These are phyloP conservation scores for Pichia thaimueangensis DNA, from an alignment of 805 yeast genomes.

Conservation along the genomic window DNA sequence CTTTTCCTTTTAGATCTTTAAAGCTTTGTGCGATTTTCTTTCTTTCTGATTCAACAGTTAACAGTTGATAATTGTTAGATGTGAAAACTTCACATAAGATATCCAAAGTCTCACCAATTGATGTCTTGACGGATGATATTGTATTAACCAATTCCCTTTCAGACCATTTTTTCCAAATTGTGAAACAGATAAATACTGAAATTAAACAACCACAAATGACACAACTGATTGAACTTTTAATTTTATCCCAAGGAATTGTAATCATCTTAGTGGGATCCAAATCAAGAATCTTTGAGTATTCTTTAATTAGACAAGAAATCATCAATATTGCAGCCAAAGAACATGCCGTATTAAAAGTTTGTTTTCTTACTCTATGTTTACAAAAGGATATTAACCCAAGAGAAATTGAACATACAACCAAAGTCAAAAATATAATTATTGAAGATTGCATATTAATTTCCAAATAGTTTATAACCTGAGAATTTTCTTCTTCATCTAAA, in stretches of 20 bases:
- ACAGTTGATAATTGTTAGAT: slow-evolving; percentile 32
- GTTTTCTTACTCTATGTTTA: slow-evolving; percentile 61
- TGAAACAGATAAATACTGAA: slow-evolving; percentile 55
- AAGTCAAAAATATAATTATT: slow-evolving; percentile 3
- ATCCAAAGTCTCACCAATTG: slow-evolving; percentile 44
- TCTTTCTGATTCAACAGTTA: not conserved
- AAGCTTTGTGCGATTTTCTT: slow-evolving; percentile 24
- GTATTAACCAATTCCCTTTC: slow-evolving; percentile 4
- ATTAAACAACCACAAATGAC: slow-evolving; percentile 55
- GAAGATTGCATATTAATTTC: not conserved
- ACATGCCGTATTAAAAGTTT: slow-evolving; percentile 76
- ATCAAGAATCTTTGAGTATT: slow-evolving; percentile 51
- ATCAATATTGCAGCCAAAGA: slow-evolving; percentile 67
- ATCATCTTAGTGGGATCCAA: slow-evolving; percentile 31
- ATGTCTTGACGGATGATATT: slow-evolving; percentile 29
- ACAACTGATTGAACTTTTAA: slow-evolving; percentile 49
- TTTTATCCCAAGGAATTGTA: slow-evolving; percentile 45
- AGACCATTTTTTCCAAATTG: slow-evolving; percentile 36
- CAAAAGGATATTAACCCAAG: slow-evolving; percentile 62
- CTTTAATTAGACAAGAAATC: slow-evolving; percentile 66
- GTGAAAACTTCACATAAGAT: slow-evolving; percentile 35
- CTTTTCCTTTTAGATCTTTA: slow-evolving; percentile 34
- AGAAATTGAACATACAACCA: slow-evolving; percentile 39
- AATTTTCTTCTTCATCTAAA: not conserved
- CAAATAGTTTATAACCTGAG: not conserved